Conservation (phyloP, 345 rosid species). For the Aquilaria sinensis region DNA sequence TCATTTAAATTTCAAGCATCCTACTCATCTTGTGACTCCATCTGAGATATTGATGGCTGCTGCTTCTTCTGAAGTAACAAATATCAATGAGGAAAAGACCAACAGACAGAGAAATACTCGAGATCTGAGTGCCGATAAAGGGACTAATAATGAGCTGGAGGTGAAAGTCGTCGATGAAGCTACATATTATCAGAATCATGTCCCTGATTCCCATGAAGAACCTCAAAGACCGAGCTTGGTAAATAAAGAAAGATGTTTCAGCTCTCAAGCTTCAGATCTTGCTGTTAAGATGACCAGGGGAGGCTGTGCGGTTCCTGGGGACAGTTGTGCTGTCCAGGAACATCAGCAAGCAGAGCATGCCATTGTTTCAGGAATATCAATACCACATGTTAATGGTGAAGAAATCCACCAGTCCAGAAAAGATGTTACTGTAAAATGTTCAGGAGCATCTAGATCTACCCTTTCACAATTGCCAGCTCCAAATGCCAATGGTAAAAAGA, state of each 20-base stretch:
- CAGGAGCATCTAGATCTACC: conserved; percentile 29
- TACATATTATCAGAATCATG: conserved; percentile 39
- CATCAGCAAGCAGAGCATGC: conserved; percentile 21
- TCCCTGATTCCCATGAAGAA: conserved; percentile 30
- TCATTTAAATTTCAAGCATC: conserved; percentile 42
- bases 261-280: conserved; percentile 70
- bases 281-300: conserved; percentile 55
- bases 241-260: conserved; percentile 43
- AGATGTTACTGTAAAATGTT: conserved; percentile 35
- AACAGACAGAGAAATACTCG: conserved; percentile 43
- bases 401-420: conserved; percentile 33
- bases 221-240: conserved; percentile 30
- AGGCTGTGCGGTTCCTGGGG: conserved; percentile 35
- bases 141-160: conserved; percentile 40
- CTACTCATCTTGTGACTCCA: conserved; percentile 84
- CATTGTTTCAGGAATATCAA: conserved; percentile 27
- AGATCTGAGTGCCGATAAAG: conserved; percentile 35
- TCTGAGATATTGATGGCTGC: conserved; percentile 64
- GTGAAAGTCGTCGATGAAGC: conserved; percentile 62
- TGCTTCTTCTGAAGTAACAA: conserved; percentile 49
- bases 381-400: conserved; percentile 33
- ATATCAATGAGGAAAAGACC: conserved; percentile 31
- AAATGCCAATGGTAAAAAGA: conserved; percentile 50
- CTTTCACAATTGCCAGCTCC: conserved; percentile 34
- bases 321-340: conserved; percentile 32